Percentiles rank a stretch among this genome's conserved stretches.
phyloP scores from a whole-genome alignment of 2,329 filamentous ascomycete genomes.

The Aspergillus ochraceus region DNA sequence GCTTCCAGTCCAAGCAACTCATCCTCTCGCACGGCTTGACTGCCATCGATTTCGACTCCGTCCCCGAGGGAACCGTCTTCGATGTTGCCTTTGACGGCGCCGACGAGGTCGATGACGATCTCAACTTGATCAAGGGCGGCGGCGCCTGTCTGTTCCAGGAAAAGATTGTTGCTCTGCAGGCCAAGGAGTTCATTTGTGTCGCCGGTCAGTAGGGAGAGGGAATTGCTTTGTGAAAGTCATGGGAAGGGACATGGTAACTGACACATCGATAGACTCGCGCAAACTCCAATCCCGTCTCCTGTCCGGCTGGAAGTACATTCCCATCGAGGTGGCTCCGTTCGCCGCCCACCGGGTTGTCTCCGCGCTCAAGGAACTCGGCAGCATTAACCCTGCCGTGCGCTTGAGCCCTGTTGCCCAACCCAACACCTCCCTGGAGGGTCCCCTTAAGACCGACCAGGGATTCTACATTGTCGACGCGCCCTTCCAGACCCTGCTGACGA shows the following conservation, averaged over 20 bases:
- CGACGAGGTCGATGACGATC: constrained; percentile 89
- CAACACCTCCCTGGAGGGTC: constrained; percentile 68
- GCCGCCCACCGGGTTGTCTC: constrained; percentile 74
- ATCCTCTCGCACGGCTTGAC: constrained; percentile 77
- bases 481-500: constrained; percentile 71
- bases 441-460: constrained; percentile 80
- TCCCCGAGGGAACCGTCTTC: constrained; percentile 65
- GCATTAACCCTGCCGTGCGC: constrained; percentile 68
- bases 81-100: constrained; percentile 96
- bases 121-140: constrained; percentile 97
- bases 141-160: constrained; percentile 98
- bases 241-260: not conserved
- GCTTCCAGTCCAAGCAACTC: constrained; percentile 84
- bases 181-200: constrained; percentile 83
- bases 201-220: constrained; percentile 58
- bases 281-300: constrained; percentile 79
- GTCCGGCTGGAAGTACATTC: constrained; percentile 77
- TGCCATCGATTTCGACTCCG: constrained; percentile 73
- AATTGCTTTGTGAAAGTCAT: not conserved
- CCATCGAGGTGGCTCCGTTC: constrained; percentile 89
- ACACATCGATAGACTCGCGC: constrained; percentile 67
- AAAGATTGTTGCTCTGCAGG: constrained; percentile 85
- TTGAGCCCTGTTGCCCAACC: constrained; percentile 58
- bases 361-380: constrained; percentile 72
- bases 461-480: constrained; percentile 92